Base-by-base conservation (phyloP, 768 basidiomycete genomes). In the Daedaleopsis nitida region DNA sequence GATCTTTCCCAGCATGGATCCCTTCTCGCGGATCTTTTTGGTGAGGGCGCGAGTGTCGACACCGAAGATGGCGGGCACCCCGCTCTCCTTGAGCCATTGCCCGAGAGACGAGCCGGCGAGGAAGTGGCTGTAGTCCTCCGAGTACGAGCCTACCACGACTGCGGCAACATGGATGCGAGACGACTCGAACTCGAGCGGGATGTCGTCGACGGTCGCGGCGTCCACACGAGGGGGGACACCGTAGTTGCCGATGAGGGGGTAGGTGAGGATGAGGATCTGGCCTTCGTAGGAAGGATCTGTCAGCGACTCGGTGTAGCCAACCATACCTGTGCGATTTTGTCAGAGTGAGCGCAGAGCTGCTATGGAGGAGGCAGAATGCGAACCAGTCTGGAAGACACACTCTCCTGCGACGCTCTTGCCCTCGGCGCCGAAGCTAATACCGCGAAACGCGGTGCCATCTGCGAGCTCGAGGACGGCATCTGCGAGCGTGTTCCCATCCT, bases 341-440 rank as follows among this genome's bases (percentile, higher is more conserved):
- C 23, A n/a, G 27, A 24, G 57, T 35, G 37, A 13, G 39, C 21
- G 53, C 8, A 16, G 38, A 37, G 27, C 24, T 14, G 23, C 21
- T n/a, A 48, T 23, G 48, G 57, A 62, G 55, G 63, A 54, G 55
- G 24, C 58, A 64, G 45, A 60, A 43, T 23, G 67, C 89, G 73
- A 70, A 96, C 97, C 97, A 43, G 97, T 99, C 80, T 98, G 96
- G 79, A 99, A 99, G 71, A 99, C 97, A 75, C 97, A 98, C 84
- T 99, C 97, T 68, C 97, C 97, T 17, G 96, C 84, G 35, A 96
- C 82, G 71, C 92, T 95, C 77, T 94, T 96, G 49, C 83, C 85
- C 68, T 93, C 84, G 5, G 94, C 94, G 69, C 97, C 97, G 71
- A 99, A 98, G 70, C 91, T 94, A 73, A 91, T 87, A 38, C 97